These are phyloP conservation scores for Wickerhamomyces sydowiorum DNA, from an alignment of 805 yeast genomes.

Conservation along the genomic window DNA sequence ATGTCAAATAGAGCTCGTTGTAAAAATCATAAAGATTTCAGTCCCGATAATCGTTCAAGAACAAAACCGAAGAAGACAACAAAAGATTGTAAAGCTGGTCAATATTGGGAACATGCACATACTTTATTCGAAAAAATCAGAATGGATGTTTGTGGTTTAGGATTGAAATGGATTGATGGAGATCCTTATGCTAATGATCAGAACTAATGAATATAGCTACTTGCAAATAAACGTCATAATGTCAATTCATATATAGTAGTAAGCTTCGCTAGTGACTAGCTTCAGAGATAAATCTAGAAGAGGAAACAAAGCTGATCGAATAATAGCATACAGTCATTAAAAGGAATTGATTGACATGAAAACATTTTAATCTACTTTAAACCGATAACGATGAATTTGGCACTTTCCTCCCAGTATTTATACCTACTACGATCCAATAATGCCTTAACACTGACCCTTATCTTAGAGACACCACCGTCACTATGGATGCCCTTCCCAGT, in stretches of 20 bases:
- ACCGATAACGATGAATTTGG: conserved; percentile 41
- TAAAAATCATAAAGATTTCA: not conserved
- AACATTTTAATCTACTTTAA: conserved; percentile 14
- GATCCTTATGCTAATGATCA: not conserved
- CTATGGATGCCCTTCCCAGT: conserved; percentile 76
- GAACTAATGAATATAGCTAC: not conserved
- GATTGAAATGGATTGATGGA: not conserved
- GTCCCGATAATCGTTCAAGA: not conserved
- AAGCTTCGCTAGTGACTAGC: too few species aligned
- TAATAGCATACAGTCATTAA: not conserved
- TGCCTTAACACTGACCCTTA: conserved; percentile 37
- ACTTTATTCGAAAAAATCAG: not conserved
- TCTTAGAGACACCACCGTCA: conserved; percentile 45
- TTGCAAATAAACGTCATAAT: too few species aligned
- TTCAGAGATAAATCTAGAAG: too few species aligned
- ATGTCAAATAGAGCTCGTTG: not conserved
- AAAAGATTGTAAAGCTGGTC: not conserved
- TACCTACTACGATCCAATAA: conserved; percentile 33
- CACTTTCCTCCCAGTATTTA: conserved; percentile 40
- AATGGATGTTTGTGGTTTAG: not conserved
- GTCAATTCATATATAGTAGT: too few species aligned
- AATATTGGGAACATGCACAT: not conserved
- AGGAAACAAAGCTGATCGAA: not conserved
- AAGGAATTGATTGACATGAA: not conserved
- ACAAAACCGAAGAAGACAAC: not conserved